Percentiles rank a stretch among this genome's conserved stretches.
Evolutionary conservation across 768 basidiomycete species (phyloP).

Genomic region (Lactarius trivialis): DNA sequence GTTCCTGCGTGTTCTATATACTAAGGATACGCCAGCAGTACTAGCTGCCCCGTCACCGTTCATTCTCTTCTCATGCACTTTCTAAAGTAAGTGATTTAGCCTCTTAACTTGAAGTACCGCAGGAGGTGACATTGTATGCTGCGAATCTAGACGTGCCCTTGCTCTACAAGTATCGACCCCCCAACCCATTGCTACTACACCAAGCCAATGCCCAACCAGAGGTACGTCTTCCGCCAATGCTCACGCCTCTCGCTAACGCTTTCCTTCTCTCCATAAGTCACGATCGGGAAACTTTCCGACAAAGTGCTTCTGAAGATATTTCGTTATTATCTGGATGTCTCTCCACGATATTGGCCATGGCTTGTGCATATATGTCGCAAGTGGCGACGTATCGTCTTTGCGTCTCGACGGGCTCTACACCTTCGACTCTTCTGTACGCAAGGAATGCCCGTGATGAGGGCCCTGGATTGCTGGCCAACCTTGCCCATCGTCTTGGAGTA

Average conservation of each 20-base stretch:
- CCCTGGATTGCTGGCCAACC: too few species aligned
- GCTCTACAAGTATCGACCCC: background rate
- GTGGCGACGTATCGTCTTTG: background rate
- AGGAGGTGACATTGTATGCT: too few species aligned
- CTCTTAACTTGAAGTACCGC: too few species aligned
- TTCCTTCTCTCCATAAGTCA: background rate
- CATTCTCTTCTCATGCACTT: background rate
- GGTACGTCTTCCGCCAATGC: background rate
- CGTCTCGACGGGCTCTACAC: background rate
- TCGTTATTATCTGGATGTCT: background rate
- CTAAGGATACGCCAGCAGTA: too few species aligned
- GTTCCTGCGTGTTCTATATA: too few species aligned
- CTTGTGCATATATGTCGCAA: background rate
- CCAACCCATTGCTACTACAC: background rate
- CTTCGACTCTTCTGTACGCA: background rate
- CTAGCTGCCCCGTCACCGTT: too few species aligned
- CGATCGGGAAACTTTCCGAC: background rate
- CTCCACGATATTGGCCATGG: background rate
- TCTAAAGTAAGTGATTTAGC: background rate
- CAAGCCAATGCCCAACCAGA: background rate
- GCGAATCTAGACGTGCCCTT: background rate
- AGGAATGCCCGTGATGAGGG: too few species aligned
- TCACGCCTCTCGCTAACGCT: background rate
- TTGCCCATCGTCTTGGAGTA: background rate
- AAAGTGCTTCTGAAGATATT: background rate